Evolutionary conservation across 768 basidiomycete genomes (phyloP).

Genomic region (Pholiota microspora): DNA sequence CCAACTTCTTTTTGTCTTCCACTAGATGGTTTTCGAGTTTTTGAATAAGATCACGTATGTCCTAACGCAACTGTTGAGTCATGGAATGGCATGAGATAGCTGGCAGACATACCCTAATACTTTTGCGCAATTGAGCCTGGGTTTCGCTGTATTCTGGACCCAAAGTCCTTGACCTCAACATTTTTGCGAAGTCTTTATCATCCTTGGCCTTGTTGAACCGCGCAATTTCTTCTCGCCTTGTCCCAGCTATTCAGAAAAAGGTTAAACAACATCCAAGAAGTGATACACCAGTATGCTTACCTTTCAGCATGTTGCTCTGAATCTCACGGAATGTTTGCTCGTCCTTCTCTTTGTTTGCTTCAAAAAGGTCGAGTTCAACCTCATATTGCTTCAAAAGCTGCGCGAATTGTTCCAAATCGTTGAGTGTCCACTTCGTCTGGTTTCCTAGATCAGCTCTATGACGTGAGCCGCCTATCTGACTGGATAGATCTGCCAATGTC

Average conservation of each 20-base stretch:
- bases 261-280: neutral
- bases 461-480: constrained; percentile 37
- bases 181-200: constrained; percentile 77
- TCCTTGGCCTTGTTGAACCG: constrained; percentile 76
- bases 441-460: constrained; percentile 45
- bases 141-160: constrained; percentile 87
- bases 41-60: constrained; percentile 68
- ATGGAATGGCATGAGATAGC: neutral
- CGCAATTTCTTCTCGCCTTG: constrained; percentile 78
- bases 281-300: constrained; percentile 32
- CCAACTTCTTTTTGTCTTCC: constrained; percentile 66
- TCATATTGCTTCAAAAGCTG: constrained; percentile 45
- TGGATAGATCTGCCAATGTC: constrained; percentile 20
- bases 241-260: constrained; percentile 53
- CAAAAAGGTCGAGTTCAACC: constrained; percentile 50
- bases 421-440: constrained; percentile 49
- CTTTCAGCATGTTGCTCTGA: constrained; percentile 66
- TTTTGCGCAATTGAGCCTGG: constrained; percentile 71
- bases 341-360: constrained; percentile 38
- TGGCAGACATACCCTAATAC: constrained; percentile 56
- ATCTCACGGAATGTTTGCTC: constrained; percentile 49
- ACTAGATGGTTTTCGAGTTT: constrained; percentile 78
- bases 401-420: constrained; percentile 52
- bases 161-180: constrained; percentile 72
- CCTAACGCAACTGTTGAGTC: constrained; percentile 33